Evolutionary conservation across 345 rosid genomes (phyloP).

Genomic region (Fremontodendron californicum): DNA sequence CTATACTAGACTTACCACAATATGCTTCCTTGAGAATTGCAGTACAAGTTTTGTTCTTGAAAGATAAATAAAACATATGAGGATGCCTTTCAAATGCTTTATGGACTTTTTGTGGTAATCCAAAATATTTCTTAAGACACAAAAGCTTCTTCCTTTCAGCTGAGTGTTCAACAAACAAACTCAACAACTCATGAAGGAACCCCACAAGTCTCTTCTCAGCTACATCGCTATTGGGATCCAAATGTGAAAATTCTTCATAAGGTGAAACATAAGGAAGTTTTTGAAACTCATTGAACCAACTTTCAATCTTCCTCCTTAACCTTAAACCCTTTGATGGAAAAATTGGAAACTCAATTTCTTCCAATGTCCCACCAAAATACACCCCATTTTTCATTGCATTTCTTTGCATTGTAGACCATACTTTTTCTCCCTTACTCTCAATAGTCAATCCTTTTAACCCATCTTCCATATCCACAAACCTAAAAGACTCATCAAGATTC

Average conservation of each 20-base stretch:
- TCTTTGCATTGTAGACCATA: constrained; percentile 56
- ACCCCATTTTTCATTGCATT: constrained; percentile 50
- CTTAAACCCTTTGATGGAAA: constrained; percentile 80
- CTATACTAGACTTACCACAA: constrained; percentile 38
- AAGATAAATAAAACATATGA: constrained; percentile 68
- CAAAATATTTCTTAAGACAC: constrained; percentile 68
- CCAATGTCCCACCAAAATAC: constrained; percentile 33
- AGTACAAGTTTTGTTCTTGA: constrained; percentile 66
- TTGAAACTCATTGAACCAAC: constrained; percentile 70
- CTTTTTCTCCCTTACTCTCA: constrained; percentile 28
- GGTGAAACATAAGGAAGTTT: constrained; percentile 75
- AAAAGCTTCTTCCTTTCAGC: constrained; percentile 70
- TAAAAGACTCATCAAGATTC: constrained; percentile 46
- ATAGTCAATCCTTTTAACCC: constrained; percentile 69
- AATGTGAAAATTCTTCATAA: constrained; percentile 60
- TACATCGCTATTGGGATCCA: constrained; percentile 60
- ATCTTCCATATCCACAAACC: constrained; percentile 64
- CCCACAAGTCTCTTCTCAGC: constrained; percentile 89
- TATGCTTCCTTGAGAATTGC: constrained; percentile 80
- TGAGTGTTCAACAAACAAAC: constrained; percentile 80
- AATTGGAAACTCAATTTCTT: constrained; percentile 59
- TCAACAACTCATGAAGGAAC: constrained; percentile 76
- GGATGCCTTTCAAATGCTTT: constrained; percentile 93
- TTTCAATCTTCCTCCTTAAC: constrained; percentile 60
- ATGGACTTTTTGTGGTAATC: constrained; percentile 72